These are phyloP conservation scores for Astrephomene gubernaculifera DNA, from an alignment of 139 green algal genomes.

Conservation along the genomic window DNA sequence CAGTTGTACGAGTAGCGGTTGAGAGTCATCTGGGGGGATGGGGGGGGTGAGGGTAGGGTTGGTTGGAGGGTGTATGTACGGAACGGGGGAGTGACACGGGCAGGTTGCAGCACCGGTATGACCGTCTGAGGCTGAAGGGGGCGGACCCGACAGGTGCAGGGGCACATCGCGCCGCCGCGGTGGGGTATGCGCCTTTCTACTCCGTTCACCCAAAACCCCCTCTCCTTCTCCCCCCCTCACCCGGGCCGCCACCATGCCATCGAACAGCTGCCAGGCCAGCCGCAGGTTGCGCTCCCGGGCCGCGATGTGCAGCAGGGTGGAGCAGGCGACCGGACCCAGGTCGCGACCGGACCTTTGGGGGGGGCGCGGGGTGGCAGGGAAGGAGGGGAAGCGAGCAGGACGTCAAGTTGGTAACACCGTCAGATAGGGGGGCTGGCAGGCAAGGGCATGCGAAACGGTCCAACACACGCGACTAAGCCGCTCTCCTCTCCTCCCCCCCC, in stretches of 20 bases:
- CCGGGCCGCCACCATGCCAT: constrained; percentile 13
- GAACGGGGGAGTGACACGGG: no score
- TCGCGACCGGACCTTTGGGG: constrained; percentile 22
- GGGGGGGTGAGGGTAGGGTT: not conserved
- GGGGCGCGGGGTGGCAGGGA: not conserved
- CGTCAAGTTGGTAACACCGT: no score
- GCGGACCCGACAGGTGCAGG: no score
- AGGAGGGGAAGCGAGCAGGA: not conserved
- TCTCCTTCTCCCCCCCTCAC: not conserved
- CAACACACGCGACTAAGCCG: not conserved
- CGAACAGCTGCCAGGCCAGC: constrained; percentile 36
- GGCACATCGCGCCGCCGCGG: no score
- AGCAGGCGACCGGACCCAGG: constrained; percentile 52
- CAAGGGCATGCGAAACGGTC: no score
- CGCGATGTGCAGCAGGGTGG: constrained; percentile 42
- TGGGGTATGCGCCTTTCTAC: not conserved
- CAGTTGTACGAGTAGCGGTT: constrained; percentile 63
- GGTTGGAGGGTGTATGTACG: not conserved
- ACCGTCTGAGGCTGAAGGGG: no score
- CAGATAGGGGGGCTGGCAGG: no score
- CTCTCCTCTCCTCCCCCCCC: not conserved
- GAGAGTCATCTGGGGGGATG: constrained; percentile 46
- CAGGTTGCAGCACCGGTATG: no score
- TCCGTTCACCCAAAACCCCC: not conserved
- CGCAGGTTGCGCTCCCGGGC: constrained; percentile 29